phyloP scores from a whole-genome alignment of 2,329 filamentous ascomycete genomes.

The Neurospora sp. region DNA sequence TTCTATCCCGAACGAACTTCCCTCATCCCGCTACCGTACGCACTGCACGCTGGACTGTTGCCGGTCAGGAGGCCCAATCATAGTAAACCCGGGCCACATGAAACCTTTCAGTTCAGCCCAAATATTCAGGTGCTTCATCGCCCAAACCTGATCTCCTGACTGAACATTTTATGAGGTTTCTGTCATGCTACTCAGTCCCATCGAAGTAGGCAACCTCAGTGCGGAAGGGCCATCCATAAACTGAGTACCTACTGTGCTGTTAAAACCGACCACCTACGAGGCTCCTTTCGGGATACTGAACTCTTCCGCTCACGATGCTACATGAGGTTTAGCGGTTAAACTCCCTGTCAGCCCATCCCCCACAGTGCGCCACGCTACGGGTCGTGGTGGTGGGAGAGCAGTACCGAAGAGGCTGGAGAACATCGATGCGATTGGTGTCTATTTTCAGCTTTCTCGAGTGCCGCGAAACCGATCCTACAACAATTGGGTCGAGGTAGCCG shows the following conservation, averaged over 20 bases:
- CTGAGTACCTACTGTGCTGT: background rate
- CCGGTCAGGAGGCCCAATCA: background rate
- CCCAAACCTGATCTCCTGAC: background rate
- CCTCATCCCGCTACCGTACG: background rate
- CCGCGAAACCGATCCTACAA: background rate
- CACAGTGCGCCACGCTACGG: background rate
- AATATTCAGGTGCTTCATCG: background rate
- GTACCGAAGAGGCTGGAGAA: background rate
- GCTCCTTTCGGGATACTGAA: background rate
- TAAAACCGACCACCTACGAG: background rate
- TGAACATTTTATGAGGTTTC: background rate
- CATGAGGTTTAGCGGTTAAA: background rate
- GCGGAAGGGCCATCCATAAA: background rate
- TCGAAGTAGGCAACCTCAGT: background rate
- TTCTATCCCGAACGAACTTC: background rate
- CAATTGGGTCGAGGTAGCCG: background rate
- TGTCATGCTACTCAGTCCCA: background rate
- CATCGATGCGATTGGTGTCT: conserved; percentile 2
- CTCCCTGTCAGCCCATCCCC: background rate
- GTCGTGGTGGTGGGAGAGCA: background rate
- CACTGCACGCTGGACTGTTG: background rate
- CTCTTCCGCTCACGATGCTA: background rate
- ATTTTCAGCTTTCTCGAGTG: conserved; percentile 4
- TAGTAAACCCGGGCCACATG: background rate
- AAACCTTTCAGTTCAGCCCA: background rate